phyloP scores from a whole-genome alignment of 345 rosid genomes.

The Anacardium occidentale region DNA sequence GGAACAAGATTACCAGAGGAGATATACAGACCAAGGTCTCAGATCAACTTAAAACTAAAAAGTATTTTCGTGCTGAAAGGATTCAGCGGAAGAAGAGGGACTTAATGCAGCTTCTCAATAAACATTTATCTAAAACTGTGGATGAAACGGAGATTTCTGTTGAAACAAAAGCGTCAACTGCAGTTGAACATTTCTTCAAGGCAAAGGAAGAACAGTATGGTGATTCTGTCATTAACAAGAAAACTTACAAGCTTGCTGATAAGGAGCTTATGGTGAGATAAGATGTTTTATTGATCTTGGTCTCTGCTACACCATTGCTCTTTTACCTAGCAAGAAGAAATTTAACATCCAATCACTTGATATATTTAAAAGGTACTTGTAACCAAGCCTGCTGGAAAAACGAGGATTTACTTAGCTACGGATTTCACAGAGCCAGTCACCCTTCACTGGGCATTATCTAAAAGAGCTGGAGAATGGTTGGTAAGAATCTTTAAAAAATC shows the following conservation, averaged over 20 bases:
- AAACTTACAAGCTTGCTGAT: constrained; percentile 65
- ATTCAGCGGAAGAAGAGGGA: constrained; percentile 82
- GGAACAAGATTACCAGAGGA: constrained; percentile 53
- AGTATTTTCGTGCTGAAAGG: constrained; percentile 42
- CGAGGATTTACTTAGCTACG: constrained; percentile 63
- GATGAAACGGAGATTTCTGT: constrained; percentile 30
- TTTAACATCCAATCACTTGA: constrained; percentile 20
- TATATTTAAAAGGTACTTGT: constrained; percentile 60
- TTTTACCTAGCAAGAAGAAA: constrained; percentile 6
- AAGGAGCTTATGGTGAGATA: constrained; percentile 75
- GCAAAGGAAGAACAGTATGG: constrained; percentile 54
- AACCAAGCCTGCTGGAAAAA: constrained; percentile 61
- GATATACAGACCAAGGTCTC: constrained; percentile 44
- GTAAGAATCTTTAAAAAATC: constrained; percentile 46
- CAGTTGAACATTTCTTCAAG: constrained; percentile 62
- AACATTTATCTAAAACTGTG: constrained; percentile 39
- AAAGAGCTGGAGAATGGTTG: constrained; percentile 83
- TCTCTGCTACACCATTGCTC: constrained; percentile 7
- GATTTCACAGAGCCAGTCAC: constrained; percentile 67
- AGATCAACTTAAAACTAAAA: constrained; percentile 35
- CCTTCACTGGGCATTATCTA: constrained; percentile 97
- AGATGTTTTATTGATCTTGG: constrained; percentile 8
- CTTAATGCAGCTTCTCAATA: constrained; percentile 57
- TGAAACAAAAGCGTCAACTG: constrained; percentile 55
- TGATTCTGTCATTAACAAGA: constrained; percentile 52